These are phyloP conservation scores for Aspergillus terreus DNA, from an alignment of 2,329 filamentous ascomycete species.

Conservation along the genomic window DNA sequence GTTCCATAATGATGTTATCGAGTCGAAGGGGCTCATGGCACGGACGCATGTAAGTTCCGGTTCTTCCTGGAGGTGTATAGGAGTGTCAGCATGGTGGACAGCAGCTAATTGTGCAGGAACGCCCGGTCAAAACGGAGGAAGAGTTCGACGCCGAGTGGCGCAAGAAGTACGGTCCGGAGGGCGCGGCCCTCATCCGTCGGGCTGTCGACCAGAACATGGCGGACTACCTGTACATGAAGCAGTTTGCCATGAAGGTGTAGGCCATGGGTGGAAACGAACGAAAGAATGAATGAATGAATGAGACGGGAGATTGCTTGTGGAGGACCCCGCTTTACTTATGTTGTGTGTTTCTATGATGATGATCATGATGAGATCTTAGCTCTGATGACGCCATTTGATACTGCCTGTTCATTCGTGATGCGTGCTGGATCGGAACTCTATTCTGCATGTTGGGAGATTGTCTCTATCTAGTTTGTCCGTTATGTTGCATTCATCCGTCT, in stretches of 20 bases:
- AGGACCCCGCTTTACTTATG: not conserved
- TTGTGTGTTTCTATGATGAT: slow-evolving; percentile 1
- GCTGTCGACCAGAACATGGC: slow-evolving; percentile 58
- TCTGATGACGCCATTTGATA: slow-evolving; percentile 15
- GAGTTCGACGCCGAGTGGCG: slow-evolving; percentile 58
- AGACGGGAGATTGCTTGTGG: not conserved
- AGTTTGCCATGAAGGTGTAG: slow-evolving; percentile 57
- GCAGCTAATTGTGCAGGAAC: not conserved
- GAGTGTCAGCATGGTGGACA: too few species aligned
- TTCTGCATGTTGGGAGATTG: slow-evolving; percentile 4
- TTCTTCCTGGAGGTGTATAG: not conserved
- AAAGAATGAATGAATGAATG: too few species aligned
- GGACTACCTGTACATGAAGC: slow-evolving; percentile 63
- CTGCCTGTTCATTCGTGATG: slow-evolving; percentile 3
- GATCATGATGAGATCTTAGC: slow-evolving; percentile 13
- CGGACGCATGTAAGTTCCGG: slow-evolving; percentile 39
- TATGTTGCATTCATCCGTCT: too few species aligned
- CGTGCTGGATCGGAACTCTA: not conserved
- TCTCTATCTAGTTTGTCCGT: not conserved
- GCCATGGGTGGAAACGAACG: not conserved
- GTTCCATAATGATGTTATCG: slow-evolving; percentile 92
- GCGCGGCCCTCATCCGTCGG: slow-evolving; percentile 55
- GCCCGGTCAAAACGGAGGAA: slow-evolving; percentile 45
- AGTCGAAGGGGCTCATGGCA: slow-evolving; percentile 71
- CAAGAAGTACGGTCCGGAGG: slow-evolving; percentile 58